Conservation (phyloP, 2,329 filamentous ascomycete species). For the Aspergillus sp. region DNA sequence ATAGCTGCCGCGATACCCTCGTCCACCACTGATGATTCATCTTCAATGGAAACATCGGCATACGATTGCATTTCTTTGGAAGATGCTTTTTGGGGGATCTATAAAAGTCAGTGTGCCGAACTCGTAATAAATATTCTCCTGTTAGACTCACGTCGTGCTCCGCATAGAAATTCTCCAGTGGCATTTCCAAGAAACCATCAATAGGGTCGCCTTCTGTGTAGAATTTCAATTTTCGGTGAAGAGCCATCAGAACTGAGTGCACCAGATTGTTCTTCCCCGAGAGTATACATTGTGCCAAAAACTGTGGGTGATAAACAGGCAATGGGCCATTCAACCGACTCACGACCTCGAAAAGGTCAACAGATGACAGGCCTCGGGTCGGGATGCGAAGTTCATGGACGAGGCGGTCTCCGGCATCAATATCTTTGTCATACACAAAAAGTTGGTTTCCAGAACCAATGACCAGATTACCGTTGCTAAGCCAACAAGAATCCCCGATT, state of each 20-base stretch:
- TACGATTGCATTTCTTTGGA: conserved; percentile 49
- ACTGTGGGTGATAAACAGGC: conserved; percentile 87
- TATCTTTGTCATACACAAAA: conserved; percentile 74
- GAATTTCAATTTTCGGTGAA: conserved; percentile 76
- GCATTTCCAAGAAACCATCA: conserved; percentile 68
- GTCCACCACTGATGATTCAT: conserved; percentile 62
- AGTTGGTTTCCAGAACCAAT: conserved; percentile 89
- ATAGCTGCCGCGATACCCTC: conserved; percentile 66
- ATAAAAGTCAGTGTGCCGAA: conserved; percentile 13
- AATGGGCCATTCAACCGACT: conserved; percentile 80
- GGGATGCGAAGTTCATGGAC: conserved; percentile 52
- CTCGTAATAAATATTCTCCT: not conserved
- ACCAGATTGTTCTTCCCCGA: conserved; percentile 70
- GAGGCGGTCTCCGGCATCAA: conserved; percentile 59
- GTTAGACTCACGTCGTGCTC: conserved; percentile 38
- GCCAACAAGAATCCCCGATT: conserved; percentile 90
- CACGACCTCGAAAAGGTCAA: conserved; percentile 76
- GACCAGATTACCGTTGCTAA: conserved; percentile 77
- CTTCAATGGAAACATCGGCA: conserved; percentile 44
- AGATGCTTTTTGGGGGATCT: conserved; percentile 36
- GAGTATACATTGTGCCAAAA: conserved; percentile 80
- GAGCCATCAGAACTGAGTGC: conserved; percentile 64
- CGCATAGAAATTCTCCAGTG: conserved; percentile 45
- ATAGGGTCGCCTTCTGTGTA: conserved; percentile 75
- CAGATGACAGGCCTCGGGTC: conserved; percentile 44